Base-by-base conservation (phyloP, 2,329 filamentous ascomycete species). In the Pezizomycotina sp. region DNA sequence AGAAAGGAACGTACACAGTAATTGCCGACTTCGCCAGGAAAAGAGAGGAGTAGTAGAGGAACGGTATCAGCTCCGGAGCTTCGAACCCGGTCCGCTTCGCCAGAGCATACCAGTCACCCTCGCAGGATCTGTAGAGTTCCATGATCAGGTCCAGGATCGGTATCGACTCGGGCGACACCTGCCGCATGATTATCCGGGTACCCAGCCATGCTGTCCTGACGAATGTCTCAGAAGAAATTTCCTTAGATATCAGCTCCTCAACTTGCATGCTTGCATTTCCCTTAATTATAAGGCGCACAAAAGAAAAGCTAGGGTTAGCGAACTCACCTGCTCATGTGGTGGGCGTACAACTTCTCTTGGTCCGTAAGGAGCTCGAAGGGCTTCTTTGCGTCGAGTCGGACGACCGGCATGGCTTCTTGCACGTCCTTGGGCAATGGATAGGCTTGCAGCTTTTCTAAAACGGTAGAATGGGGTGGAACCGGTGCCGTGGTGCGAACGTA, bases 81-180 rank as follows among this genome's bases (percentile, higher is more conserved):
- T 10, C 18, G 5, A 44, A 16, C 6, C 30, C 31, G 6, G 16
- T 7, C 22, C 7, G 6, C 5, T 37, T 14, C 9, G 8, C 12
- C 5, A 65, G 53, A 7, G 53, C 48, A 22, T 60, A 54, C 58
- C 66, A 69, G 46, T 66, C 57, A 19, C 65, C 65, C 31, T 60
- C 54, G 49, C 56, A 58, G 32, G 55, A 50, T 42, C 60, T 59
- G 51, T 68, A 60, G 6, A 69, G 52, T 6, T 59, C 56, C 35
- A 68, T 51, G 27, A 69, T 65, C 51, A 69, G 63, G 50, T 69
- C 65, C 47, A 66, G 68, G 36, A 68, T 66, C 24, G 51, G 48
- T 45, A 64, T 63, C 3, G 62, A 61, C 48, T 69, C 65, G 19
- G 60, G 57, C 3, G 62, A 66, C 18, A 64, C 56, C 50, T 68